Percentiles rank a stretch among this genome's conserved stretches.
phyloP scores from a whole-genome alignment of 116 monocot species.

The Posidonia oceanica region DNA sequence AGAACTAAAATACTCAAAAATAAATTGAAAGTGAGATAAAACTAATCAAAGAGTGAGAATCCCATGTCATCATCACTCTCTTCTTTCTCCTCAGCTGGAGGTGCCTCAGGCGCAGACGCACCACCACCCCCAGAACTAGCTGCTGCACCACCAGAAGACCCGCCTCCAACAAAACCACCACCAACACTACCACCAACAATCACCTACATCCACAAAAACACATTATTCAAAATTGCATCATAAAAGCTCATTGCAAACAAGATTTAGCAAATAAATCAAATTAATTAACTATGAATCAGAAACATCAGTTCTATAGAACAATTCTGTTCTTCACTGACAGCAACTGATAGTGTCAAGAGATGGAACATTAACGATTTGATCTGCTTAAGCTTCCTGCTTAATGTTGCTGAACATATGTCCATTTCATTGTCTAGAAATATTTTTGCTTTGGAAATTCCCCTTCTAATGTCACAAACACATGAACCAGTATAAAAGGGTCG shows the following conservation, averaged over 20 bases:
- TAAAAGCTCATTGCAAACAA: too few species aligned
- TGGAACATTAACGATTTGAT: too few species aligned
- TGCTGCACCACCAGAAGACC: slow-evolving; percentile 10
- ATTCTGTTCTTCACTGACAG: too few species aligned
- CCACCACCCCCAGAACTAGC: slow-evolving; percentile 18
- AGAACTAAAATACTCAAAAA: too few species aligned
- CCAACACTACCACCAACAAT: slow-evolving; percentile 52
- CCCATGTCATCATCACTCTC: slow-evolving; percentile 84
- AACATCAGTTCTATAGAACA: too few species aligned
- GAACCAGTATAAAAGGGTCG: neutral
- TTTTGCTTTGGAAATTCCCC: neutral
- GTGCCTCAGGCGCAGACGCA: slow-evolving; percentile 36
- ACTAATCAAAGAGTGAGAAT: slow-evolving; percentile 86
- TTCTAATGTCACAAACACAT: neutral
- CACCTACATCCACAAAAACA: slow-evolving; percentile 20
- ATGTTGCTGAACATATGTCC: too few species aligned
- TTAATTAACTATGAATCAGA: too few species aligned
- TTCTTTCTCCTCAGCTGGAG: slow-evolving; percentile 74
- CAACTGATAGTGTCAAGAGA: too few species aligned
- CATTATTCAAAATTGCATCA: neutral
- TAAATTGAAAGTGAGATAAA: neutral
- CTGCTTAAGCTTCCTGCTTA: neutral
- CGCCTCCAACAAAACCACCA: slow-evolving; percentile 45
- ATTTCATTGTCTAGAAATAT: too few species aligned
- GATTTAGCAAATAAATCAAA: too few species aligned